Evolutionary conservation across 768 basidiomycete species (phyloP), one percentile per base, ranked within the genome.

Genomic region (Tylopilus subfusipes): DNA sequence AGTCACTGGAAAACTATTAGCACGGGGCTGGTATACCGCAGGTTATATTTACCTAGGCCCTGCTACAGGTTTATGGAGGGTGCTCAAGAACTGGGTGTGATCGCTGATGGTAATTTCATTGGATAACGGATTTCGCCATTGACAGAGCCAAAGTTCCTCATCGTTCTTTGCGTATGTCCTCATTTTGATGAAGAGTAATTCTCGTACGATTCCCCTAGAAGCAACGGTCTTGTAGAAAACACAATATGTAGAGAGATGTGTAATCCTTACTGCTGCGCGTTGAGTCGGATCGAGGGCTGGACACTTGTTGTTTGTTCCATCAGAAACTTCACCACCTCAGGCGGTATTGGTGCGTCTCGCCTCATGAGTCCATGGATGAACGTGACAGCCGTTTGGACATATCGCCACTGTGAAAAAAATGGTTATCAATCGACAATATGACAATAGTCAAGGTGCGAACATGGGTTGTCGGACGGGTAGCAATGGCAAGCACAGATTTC

Each of bases 101-200:
- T 83, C 69, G n/a, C 54, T 58, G 42, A 89, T 66, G 13, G 69
- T 38, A 30, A 90, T 65, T 29, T 75, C 69, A 48, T 68, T 73
- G 31, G 73, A 69, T 30, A 88, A 65, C 5, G 89, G 88, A 67
- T 82, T 89, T 19, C 53, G 73, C 86, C 88, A 90, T 63, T 82
- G 81, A 46, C 83, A 82, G 34, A 82, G 68, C 90, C 90, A 92
- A 21, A 90, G 75, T 52, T 88, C 85, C 36, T 85, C 81, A 4
- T 68, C 68, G 5, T 79, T 81, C 60, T 73, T 73, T 33, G 88
- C 81, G 62, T 87, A 87, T 9, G 84, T 88, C 53, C 91, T 81
- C 54, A 90, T 81, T 71, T 92, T 92, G 65, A 91, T 76, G 61
- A 83, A 82, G 31, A 80, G 78, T 39, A 84, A 74, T 34, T 90